Evolutionary conservation across 2,329 filamentous ascomycete genomes (phyloP), one percentile per base, ranked within the genome.

Genomic region (Canariomyces notabilis): DNA sequence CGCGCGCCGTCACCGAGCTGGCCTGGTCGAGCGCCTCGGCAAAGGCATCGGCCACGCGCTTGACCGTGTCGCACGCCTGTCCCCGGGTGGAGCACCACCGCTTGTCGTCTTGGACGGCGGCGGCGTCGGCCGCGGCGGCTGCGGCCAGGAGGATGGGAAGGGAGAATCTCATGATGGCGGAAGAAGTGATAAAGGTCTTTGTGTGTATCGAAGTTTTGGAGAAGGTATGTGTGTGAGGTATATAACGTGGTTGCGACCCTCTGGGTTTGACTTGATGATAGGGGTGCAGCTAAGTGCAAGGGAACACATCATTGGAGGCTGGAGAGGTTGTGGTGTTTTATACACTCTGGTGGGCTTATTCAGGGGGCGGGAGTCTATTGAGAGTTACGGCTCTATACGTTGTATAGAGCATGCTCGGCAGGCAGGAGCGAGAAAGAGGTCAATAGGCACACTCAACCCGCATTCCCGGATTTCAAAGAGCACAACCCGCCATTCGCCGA

Each of bases 11-110:
- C 18, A 52, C 47, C 18, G 56, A 58, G 18, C 54, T 54, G 33
- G 49, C 44, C 19, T 43, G 9, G 18, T 58, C 37, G 50, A 67
- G 47, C 43, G 63, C 56, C 11, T 56, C 56, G 54, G 57, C 37
- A 51, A 67, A 59, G 45, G 61, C 59, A 4, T 63, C 58, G 50
- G 62, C 60, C n/a, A 65, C 68, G 51, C 68, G 69, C 59, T 68
- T 68, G 54, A 64, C 62, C 56, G 48, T 53, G 46, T 48, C 42
- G 49, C 55, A 57, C 19, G 55, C 39, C 39, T 57, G 50, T 39
- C 53, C 53, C 12, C 35, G 29, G 40, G 41, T 42, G 19, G 19
- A 34, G 42, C 56, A 60, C 50, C 53, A 60, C 19, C 52, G 51
- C 51, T 53, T 53, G 35, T 45, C 61, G 47, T 48, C 44, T 37